Evolutionary conservation across 495 filamentous ascomycete species (phyloP).

Genomic region (Penicillium cinerascens): DNA sequence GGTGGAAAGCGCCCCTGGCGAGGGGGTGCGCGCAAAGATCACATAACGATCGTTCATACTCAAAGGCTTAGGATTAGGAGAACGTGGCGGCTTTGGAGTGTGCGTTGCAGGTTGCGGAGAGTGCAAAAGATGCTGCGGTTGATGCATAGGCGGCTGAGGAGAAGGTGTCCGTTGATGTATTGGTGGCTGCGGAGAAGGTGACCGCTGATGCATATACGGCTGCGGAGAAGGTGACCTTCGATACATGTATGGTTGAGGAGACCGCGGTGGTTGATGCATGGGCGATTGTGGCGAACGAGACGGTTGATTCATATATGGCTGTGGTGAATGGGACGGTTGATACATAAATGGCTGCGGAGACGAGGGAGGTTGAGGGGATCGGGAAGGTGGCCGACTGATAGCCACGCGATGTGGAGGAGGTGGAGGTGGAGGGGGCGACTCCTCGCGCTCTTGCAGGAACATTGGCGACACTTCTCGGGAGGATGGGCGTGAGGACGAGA

Average conservation of each 20-base stretch:
- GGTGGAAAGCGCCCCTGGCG: constrained; percentile 49
- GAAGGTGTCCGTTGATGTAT: constrained; percentile 2
- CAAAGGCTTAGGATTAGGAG: constrained; percentile 41
- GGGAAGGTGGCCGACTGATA: constrained; percentile 16
- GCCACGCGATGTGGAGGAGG: constrained; percentile 41
- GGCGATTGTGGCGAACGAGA: constrained; percentile 4
- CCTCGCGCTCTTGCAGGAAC: constrained; percentile 31
- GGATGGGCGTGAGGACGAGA: constrained; percentile 26
- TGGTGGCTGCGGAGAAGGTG: constrained; percentile 6
- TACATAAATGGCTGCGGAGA: constrained; percentile 10
- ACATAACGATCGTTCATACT: constrained; percentile 50
- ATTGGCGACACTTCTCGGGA: constrained; percentile 38
- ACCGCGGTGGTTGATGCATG: background rate
- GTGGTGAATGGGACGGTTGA: background rate
- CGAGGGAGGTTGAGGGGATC: background rate
- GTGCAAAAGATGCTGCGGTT: constrained; percentile 1
- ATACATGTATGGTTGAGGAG: constrained; percentile 9
- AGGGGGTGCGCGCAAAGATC: constrained; percentile 51
- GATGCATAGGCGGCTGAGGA: constrained; percentile 2
- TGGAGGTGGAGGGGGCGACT: constrained; percentile 45
- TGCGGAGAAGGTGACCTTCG: constrained; percentile 1
- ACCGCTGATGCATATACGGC: background rate
- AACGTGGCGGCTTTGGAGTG: constrained; percentile 20
- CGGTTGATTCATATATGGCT: background rate
- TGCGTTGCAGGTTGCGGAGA: constrained; percentile 18